phyloP scores from a whole-genome alignment of 495 filamentous ascomycete species.

The Penicillium herquei region DNA sequence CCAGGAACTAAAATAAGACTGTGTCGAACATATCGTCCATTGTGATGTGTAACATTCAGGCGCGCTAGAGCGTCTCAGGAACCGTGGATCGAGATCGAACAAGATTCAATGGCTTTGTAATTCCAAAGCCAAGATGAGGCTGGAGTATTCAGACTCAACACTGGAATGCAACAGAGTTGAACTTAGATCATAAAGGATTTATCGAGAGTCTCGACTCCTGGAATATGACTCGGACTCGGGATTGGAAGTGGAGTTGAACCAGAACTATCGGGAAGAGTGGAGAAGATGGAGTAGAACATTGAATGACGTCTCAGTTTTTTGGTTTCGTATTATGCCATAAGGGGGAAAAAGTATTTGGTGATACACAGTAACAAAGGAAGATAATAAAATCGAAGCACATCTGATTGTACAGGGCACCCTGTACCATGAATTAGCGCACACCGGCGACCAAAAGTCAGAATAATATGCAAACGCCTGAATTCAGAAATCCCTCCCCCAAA shows the following conservation, averaged over 20 bases:
- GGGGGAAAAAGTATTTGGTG: slow-evolving; percentile 9
- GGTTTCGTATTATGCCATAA: slow-evolving; percentile 24
- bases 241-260: background rate
- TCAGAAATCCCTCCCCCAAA: slow-evolving; percentile 18
- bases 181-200: too few relatives aligned
- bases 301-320: slow-evolving; percentile 9
- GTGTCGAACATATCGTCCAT: slow-evolving; percentile 2
- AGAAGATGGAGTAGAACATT: background rate
- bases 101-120: slow-evolving; percentile 11
- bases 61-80: slow-evolving; percentile 1
- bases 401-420: slow-evolving; percentile 27
- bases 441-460: slow-evolving; percentile 13
- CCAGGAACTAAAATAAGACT: slow-evolving; percentile 5
- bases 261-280: background rate
- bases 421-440: slow-evolving; percentile 18
- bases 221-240: too few relatives aligned
- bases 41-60: slow-evolving; percentile 33
- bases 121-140: background rate
- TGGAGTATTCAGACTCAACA: background rate
- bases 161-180: too few relatives aligned
- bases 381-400: slow-evolving; percentile 4
- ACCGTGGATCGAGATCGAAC: slow-evolving; percentile 10
- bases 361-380: slow-evolving; percentile 18
- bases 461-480: slow-evolving; percentile 26
- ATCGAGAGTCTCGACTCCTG: too few relatives aligned